Evolutionary conservation across 345 rosid genomes (phyloP).

Genomic region (Leavenworthia alabamica): DNA sequence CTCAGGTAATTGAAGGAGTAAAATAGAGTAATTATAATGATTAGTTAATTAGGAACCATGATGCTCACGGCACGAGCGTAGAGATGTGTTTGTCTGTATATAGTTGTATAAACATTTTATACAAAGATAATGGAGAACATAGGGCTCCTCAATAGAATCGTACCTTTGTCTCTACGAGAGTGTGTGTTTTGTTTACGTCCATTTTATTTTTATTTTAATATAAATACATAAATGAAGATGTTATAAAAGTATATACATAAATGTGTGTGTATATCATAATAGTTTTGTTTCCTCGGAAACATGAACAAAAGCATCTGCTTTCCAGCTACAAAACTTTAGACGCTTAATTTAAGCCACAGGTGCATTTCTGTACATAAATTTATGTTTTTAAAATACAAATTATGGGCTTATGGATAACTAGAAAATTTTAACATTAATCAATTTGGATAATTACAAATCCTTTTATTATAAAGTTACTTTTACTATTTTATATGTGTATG

Average conservation of each 20-base stretch:
- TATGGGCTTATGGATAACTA: slow-evolving; percentile 18
- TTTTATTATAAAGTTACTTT: not conserved
- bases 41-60: slow-evolving; percentile 18
- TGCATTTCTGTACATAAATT: slow-evolving; percentile 8
- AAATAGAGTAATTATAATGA: not conserved
- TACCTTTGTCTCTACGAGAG: slow-evolving; percentile 24
- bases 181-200: slow-evolving; percentile 12
- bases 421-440: not conserved
- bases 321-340: slow-evolving; percentile 33
- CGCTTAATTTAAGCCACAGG: slow-evolving; percentile 22
- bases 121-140: slow-evolving; percentile 26
- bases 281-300: slow-evolving; percentile 29
- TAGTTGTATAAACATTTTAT: slow-evolving; percentile 9
- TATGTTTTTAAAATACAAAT: not conserved
- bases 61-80: slow-evolving; percentile 32
- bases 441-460: not conserved
- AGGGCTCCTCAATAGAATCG: slow-evolving; percentile 26
- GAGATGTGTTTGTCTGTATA: slow-evolving; percentile 25
- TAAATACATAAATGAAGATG: too few relatives aligned
- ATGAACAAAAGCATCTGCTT: slow-evolving; percentile 32
- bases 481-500: not conserved
- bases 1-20: slow-evolving; percentile 11
- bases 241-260: too few relatives aligned
- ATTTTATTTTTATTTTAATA: not conserved
- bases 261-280: slow-evolving; percentile 17